Conservation (phyloP, 192 early-diverging fungal species). For the Coemansia sp. region DNA sequence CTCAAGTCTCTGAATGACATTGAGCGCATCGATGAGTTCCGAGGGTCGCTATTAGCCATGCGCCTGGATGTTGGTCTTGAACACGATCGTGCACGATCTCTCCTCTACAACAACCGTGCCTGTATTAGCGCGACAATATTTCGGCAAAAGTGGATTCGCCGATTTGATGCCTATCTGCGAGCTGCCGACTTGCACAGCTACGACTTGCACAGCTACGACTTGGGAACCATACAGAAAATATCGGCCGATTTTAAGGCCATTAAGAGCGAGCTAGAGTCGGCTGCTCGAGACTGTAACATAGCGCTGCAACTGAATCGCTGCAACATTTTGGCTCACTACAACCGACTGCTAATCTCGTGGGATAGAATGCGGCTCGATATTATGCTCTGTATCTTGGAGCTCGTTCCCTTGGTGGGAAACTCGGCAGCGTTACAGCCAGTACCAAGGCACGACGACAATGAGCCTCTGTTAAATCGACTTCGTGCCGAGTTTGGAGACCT, state of each 20-base stretch:
- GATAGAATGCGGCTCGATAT: conserved; percentile 31
- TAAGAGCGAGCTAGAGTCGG: conserved; percentile 12
- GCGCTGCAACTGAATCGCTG: conserved; percentile 29
- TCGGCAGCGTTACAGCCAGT: background rate
- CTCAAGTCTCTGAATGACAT: background rate
- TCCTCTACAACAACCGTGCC: conserved; percentile 32
- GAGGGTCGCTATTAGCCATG: conserved; percentile 8
- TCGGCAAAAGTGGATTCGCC: conserved; percentile 20
- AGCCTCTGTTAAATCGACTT: conserved; percentile 15
- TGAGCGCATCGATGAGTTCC: background rate
- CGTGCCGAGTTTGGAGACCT: conserved; percentile 49
- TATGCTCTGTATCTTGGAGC: conserved; percentile 24
- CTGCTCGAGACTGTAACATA: conserved; percentile 13
- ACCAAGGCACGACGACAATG: background rate
- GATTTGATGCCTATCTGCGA: conserved; percentile 8
- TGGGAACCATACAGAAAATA: background rate
- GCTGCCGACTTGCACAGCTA: background rate
- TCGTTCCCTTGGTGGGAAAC: conserved; percentile 14
- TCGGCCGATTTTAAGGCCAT: conserved; percentile 3
- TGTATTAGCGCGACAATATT: conserved; percentile 26
- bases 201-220: background rate
- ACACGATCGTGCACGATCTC: conserved; percentile 24
- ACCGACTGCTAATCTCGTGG: conserved; percentile 26
- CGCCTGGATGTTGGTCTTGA: conserved; percentile 14
- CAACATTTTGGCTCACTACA: conserved; percentile 37